Base-by-base conservation (phyloP, 129 eudicot genomes). In the Chrysanthemum seticuspe region DNA sequence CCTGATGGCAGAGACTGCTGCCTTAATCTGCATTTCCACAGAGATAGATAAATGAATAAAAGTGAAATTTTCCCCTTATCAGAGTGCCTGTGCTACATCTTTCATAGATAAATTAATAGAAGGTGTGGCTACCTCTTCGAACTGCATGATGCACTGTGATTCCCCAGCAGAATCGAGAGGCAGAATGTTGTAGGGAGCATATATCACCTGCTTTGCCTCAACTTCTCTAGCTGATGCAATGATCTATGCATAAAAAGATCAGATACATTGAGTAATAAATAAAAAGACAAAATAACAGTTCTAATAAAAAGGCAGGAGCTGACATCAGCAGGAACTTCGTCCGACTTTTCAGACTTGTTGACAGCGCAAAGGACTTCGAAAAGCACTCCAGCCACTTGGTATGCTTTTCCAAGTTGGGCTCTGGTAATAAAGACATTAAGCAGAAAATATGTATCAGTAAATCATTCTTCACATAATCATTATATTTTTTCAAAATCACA, bases 171-270 rank as follows among this genome's bases (percentile, higher is more conserved):
- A 84, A 76, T 94, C 98, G 44, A 94, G 80, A 36, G 98, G 98
- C 68, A 94, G 91, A 84, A 94, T 94, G 83, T 94, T 94, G 82
- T 84, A 94, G 44, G 98, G 98, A 64, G 91, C 86, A 77, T 90
- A 94, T 54, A 88, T 87, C 73, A 86, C 95, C 83, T 87, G 87
- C 72, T 94, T 94, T 56, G 95, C 96, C 80, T 90, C 91, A 71
- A 94, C 98, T 78, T 94, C 98, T 84, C 84, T 90, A 64, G 98
- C 98, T 72, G 98, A 92, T 18, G 93, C 98, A 81, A 94, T 94
- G 71, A 94, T 94, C 98, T 94, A 80, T 21, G 63, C 13, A 25
- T 65, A 48, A 34, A 57, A 78, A 72, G 48, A 56, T 57, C 51
- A 76, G 31, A 31, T 50, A 44, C 31, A 61, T 34, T 3, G 13